These are phyloP conservation scores for Silene conica DNA, from an alignment of 148 eudicot species.

Conservation along the genomic window DNA sequence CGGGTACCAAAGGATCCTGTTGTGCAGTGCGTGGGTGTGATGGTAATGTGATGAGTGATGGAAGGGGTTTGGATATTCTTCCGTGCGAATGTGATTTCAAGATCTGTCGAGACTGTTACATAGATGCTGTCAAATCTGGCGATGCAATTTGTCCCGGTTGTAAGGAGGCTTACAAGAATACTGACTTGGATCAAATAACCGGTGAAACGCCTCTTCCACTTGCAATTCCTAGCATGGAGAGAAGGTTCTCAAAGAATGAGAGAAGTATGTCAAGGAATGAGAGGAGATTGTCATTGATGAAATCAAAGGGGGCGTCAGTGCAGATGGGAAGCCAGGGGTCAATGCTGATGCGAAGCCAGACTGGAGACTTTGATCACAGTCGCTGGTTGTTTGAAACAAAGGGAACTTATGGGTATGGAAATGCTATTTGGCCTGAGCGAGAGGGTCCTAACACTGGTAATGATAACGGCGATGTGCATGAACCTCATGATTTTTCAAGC, in stretches of 20 bases:
- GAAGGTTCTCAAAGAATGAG: constrained; percentile 57
- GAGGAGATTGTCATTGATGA: constrained; percentile 75
- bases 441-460: constrained; percentile 45
- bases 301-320: constrained; percentile 35
- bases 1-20: constrained; percentile 79
- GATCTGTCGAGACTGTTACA: constrained; percentile 80
- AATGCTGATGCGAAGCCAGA: constrained; percentile 71
- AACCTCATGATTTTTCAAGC: constrained; percentile 53
- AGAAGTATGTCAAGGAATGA: constrained; percentile 64
- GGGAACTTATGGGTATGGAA: constrained; percentile 91
- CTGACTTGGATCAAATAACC: constrained; percentile 45
- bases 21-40: constrained; percentile 82
- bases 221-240: constrained; percentile 29
- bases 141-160: constrained; percentile 75
- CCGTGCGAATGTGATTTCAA: constrained; percentile 90
- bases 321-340: constrained; percentile 10
- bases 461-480: constrained; percentile 36
- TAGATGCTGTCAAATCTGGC: constrained; percentile 62
- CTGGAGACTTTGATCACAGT: constrained; percentile 80
- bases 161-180: constrained; percentile 66
- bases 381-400: constrained; percentile 82
- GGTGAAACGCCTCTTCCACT: constrained; percentile 45
- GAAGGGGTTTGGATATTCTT: constrained; percentile 63
- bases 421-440: constrained; percentile 91
- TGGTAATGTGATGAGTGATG: constrained; percentile 87